These are phyloP conservation scores for Straminergon stramineum DNA, from an alignment of 225 moss, liverwort and hornwort genomes.

Conservation along the genomic window DNA sequence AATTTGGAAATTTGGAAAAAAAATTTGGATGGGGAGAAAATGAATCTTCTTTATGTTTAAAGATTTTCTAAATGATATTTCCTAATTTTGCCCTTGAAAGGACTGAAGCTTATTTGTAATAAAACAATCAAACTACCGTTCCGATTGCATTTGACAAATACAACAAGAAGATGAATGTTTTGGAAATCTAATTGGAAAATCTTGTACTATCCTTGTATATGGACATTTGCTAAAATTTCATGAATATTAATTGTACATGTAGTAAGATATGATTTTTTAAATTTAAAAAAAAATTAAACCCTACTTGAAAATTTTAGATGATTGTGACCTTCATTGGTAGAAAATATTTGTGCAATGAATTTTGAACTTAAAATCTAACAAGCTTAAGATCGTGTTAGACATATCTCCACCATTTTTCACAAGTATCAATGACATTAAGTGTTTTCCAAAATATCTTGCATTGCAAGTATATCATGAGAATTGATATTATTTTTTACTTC, in stretches of 20 bases:
- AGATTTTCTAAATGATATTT: not conserved
- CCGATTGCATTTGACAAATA: not conserved
- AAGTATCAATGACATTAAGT: fast-evolving
- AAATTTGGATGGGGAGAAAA: not conserved
- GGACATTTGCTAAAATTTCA: fast-evolving
- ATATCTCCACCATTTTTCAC: not conserved
- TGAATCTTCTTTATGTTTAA: not conserved
- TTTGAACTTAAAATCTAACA: not conserved
- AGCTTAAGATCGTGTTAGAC: not conserved
- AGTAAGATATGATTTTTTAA: not conserved
- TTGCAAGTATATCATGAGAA: not conserved
- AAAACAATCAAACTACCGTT: not conserved
- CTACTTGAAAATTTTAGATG: not conserved
- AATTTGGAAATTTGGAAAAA: not conserved
- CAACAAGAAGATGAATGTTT: not conserved
- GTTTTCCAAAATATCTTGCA: not conserved
- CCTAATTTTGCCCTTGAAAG: fast-evolving
- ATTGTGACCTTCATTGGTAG: fast-evolving
- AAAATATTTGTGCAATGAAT: not conserved
- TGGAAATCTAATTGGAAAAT: not conserved
- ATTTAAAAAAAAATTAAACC: not conserved
- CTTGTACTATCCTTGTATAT: not conserved
- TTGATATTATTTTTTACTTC: not conserved
- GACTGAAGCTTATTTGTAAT: not conserved
- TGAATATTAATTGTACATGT: not conserved